A percentile compares a stretch with the other conserved stretches of the same genome.
phyloP scores from a whole-genome alignment of 2,329 filamentous ascomycete genomes.

The Aschersonia sp. region DNA sequence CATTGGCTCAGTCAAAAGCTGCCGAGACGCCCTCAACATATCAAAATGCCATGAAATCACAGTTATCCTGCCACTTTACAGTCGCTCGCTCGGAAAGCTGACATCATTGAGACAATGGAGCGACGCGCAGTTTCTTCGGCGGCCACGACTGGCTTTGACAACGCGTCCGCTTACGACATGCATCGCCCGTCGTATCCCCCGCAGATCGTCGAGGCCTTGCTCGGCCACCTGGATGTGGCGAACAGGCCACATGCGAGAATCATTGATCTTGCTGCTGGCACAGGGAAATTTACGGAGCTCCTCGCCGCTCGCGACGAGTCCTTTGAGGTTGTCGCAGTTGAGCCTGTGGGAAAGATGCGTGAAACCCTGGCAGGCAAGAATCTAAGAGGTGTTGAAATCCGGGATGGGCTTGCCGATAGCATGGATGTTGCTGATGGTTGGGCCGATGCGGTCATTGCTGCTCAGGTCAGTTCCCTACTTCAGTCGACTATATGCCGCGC shows the following conservation, averaged over 20 bases:
- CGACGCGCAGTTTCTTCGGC: conserved; percentile 24
- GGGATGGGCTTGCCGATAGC: conserved; percentile 41
- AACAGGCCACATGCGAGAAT: conserved; percentile 31
- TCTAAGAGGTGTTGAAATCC: conserved; percentile 36
- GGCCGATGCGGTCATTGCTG: conserved; percentile 50
- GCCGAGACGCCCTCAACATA: too few species aligned
- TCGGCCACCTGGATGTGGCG: conserved; percentile 37
- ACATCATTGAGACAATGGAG: conserved; percentile 4
- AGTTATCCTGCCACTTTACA: too few species aligned
- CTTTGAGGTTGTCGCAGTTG: conserved; percentile 45
- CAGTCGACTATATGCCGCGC: neutral
- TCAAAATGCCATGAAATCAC: too few species aligned
- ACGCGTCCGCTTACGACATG: conserved; percentile 49
- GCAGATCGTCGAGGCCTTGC: conserved; percentile 41
- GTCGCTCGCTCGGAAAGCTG: too few species aligned
- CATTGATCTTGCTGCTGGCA: conserved; percentile 52
- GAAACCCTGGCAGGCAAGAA: conserved; percentile 42
- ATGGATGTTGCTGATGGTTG: conserved; percentile 41
- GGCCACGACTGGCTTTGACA: conserved; percentile 44
- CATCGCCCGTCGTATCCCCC: conserved; percentile 53
- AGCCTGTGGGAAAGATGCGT: conserved; percentile 53
- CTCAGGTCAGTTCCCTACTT: conserved; percentile 39
- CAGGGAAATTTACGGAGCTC: conserved; percentile 54
- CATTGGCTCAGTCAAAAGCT: too few species aligned
- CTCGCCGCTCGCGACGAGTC: conserved; percentile 42